Conservation (phyloP, 176 grass and related monocot genomes). For the Musa acuminata region DNA sequence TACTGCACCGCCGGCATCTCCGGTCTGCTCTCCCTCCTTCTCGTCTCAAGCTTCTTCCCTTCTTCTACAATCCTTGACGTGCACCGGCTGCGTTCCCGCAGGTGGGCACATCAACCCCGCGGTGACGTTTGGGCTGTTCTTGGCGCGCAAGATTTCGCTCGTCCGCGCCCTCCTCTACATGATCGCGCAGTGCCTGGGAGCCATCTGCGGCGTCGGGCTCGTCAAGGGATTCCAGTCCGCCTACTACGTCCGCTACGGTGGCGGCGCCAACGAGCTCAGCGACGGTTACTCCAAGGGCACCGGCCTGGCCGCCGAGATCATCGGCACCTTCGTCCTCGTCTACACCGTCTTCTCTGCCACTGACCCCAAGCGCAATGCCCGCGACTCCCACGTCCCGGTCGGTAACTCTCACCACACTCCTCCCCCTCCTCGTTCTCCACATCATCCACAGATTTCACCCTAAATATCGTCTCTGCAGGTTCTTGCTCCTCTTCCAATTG, state of each 20-base stretch:
- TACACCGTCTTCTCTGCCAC: conserved; percentile 46
- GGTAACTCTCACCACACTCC: too few relatives aligned
- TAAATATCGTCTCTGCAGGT: too few relatives aligned
- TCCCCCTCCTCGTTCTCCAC: too few relatives aligned
- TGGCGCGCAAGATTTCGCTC: conserved; percentile 77
- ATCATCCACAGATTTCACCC: too few relatives aligned
- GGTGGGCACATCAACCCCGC: conserved; percentile 86
- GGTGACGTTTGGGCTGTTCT: conserved; percentile 73
- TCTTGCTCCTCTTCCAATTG: too few relatives aligned
- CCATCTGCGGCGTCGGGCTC: conserved; percentile 75
- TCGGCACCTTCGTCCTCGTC: conserved; percentile 43
- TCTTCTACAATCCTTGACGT: too few relatives aligned
- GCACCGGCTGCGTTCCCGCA: not conserved
- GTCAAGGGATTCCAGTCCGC: conserved; percentile 75
- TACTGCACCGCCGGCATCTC: conserved; percentile 97
- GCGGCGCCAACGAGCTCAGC: conserved; percentile 31
- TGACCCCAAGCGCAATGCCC: conserved; percentile 41
- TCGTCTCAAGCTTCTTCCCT: too few relatives aligned
- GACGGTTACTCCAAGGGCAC: conserved; percentile 31
- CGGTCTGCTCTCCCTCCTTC: conserved; percentile 13
- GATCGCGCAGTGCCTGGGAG: conserved; percentile 70
- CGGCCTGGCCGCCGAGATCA: conserved; percentile 33
- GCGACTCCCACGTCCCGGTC: conserved; percentile 53
- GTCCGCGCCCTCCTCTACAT: conserved; percentile 73
- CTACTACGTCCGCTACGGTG: conserved; percentile 52